Base-by-base conservation (phyloP, 2,329 filamentous ascomycete genomes). In the Colletotrichum lini region DNA sequence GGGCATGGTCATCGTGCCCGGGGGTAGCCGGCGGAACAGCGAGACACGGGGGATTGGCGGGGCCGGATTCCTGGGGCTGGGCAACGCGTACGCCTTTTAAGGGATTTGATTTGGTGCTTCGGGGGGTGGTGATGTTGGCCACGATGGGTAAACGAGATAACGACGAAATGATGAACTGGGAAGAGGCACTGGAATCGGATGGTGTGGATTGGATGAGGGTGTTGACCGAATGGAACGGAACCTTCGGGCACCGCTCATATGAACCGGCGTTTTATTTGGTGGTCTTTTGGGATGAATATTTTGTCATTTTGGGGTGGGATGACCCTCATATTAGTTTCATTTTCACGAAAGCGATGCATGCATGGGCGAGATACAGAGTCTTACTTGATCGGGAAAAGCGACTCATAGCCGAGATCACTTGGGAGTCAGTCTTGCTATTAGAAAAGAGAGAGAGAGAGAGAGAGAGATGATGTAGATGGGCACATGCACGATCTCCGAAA, bases 1-100 rank as follows among this genome's bases (percentile, higher is more conserved):
- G 18, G 65, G 69, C n/a, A 53, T 58, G 68, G 57, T 71, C 18
- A 16, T 71, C 12, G 65, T 68, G 38, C 68, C 68, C 7, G 58
- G 65, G 4, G 58, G 38, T 10, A 69, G 65, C 18, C 65, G 69
- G 21, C 58, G 59, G 5, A 69, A 64, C 10, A 72, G 69, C 47
- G 65, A 64, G 21, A 49, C 52, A 5, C 63, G 65, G 18, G 68
- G 69, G 7, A 72, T 72, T 21, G 69, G 69, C 7, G 53, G 65
- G 9, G 59, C 58, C 15, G 69, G 65, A 6, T 40, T 72, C 4
- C 26, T 72, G 47, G 69, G 69, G 1, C 23, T 72, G 21, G 69
- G 69, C 13, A 72, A 59, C 21, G 69, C 53, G 2, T 72, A 49
- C 26, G 69, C 65, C 3, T 64, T 72, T 12, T 69, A 45, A 26